Percentiles rank a stretch among this genome's conserved stretches.
phyloP scores from a whole-genome alignment of 2,329 filamentous ascomycete species.

The Aquanectria penicillioides region DNA sequence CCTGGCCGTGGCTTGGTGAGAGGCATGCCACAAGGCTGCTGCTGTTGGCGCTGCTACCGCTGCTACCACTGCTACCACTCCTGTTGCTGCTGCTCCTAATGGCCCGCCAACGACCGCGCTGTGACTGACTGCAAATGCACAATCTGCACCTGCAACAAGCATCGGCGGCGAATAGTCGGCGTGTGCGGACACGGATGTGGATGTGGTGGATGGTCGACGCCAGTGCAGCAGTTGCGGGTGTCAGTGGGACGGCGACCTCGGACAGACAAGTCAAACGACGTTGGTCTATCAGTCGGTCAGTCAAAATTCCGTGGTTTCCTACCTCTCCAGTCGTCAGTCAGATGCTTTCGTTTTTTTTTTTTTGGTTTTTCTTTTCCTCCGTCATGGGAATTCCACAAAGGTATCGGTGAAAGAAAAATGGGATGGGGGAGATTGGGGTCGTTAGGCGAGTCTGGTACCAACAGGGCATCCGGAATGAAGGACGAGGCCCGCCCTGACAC shows the following conservation, averaged over 20 bases:
- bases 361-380: not conserved
- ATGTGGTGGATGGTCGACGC: slow-evolving; percentile 5
- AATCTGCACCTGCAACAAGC: slow-evolving; percentile 3
- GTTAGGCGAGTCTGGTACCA: slow-evolving; percentile 15
- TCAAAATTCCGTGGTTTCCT: slow-evolving; percentile 22
- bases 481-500: not conserved
- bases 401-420: slow-evolving; percentile 9
- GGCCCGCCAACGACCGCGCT: not conserved
- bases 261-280: slow-evolving; percentile 3
- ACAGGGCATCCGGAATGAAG: slow-evolving; percentile 13
- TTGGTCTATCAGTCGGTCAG: slow-evolving; percentile 24
- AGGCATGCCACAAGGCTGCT: slow-evolving; percentile 29
- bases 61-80: not conserved
- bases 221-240: slow-evolving; percentile 1
- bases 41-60: not conserved
- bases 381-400: no score
- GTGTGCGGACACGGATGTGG: slow-evolving; percentile 13
- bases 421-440: slow-evolving; percentile 4
- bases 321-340: slow-evolving; percentile 31
- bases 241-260: slow-evolving; percentile 24
- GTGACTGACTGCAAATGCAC: not conserved
- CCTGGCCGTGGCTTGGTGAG: slow-evolving; percentile 34
- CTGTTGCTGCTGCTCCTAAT: not conserved
- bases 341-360: slow-evolving; percentile 18
- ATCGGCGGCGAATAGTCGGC: no score